Evolutionary conservation across 805 yeast species (phyloP).

Genomic region (Kluyveromyces siamensis): DNA sequence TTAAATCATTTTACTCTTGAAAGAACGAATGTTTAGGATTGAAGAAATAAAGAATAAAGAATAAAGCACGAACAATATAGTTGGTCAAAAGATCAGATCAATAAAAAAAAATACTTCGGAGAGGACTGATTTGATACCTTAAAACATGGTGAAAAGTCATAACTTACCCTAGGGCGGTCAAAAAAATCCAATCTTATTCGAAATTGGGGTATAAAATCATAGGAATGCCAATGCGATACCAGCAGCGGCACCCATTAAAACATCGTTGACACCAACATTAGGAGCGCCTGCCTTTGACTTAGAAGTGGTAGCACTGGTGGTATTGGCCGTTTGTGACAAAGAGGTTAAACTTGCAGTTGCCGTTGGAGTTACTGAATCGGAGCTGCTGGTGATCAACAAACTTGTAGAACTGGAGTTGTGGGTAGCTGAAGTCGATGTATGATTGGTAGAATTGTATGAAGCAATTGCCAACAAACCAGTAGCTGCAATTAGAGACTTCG

Average conservation of each 20-base stretch:
- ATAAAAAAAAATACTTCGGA: background rate
- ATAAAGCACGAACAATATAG: background rate
- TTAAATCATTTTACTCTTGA: background rate
- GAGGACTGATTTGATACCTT: background rate
- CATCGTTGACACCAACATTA: conserved; percentile 20
- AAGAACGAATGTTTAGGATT: background rate
- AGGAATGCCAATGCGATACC: conserved; percentile 6
- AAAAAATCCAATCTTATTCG: background rate
- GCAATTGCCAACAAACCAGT: conserved; percentile 36
- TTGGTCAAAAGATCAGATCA: background rate
- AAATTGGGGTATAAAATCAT: background rate
- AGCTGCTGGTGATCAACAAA: conserved; percentile 2
- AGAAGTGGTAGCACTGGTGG: conserved; percentile 18
- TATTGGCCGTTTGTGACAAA: background rate
- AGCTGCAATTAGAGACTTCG: conserved; percentile 25
- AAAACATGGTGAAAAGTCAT: too few species aligned
- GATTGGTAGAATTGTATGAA: conserved; percentile 28
- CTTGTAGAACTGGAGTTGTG: conserved; percentile 9
- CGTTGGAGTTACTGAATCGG: conserved; percentile 4
- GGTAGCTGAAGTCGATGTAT: conserved; percentile 12
- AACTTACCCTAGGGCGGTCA: too few species aligned
- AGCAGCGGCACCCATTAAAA: conserved; percentile 20
- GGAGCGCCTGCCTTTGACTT: conserved; percentile 26
- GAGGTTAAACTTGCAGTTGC: conserved; percentile 14
- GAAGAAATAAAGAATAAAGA: background rate